Conservation (phyloP, 306 rosid genomes). For the Dalbergia cochinchinensis region DNA sequence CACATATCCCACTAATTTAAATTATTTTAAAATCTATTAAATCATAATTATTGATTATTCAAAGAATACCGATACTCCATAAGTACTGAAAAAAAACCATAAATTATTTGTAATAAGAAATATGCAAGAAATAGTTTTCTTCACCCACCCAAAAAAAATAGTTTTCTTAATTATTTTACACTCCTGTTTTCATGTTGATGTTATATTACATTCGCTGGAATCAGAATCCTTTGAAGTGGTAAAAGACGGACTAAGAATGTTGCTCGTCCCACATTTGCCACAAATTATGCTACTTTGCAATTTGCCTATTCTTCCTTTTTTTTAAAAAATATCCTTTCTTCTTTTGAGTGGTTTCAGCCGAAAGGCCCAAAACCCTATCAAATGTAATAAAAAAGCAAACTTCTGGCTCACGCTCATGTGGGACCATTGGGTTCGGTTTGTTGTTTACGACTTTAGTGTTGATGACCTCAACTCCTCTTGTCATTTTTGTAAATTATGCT, state of each 20-base stretch:
- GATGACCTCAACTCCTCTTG: slow-evolving; percentile 28
- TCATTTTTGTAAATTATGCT: not conserved
- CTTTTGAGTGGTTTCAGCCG: slow-evolving; percentile 15
- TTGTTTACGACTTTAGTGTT: not conserved
- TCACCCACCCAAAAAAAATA: no score
- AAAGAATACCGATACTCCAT: no score
- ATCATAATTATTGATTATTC: no score
- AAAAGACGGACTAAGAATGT: not conserved
- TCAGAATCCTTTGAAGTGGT: slow-evolving; percentile 50
- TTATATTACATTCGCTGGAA: slow-evolving; percentile 37
- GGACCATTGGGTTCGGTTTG: slow-evolving; percentile 20
- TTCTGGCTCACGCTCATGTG: slow-evolving; percentile 29
- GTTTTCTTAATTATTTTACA: not conserved
- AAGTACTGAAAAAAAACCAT: no score
- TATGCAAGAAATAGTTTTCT: not conserved
- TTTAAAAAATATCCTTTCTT: not conserved
- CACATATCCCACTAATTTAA: no score
- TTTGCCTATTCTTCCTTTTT: not conserved
- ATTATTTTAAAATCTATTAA: no score
- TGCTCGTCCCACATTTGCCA: slow-evolving; percentile 36
- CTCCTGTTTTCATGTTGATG: not conserved
- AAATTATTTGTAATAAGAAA: no score
- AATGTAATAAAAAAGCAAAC: slow-evolving; percentile 1
- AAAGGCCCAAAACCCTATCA: slow-evolving; percentile 3
- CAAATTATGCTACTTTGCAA: slow-evolving; percentile 27